Conservation (phyloP, 768 basidiomycete genomes). For the Suillus paluster region DNA sequence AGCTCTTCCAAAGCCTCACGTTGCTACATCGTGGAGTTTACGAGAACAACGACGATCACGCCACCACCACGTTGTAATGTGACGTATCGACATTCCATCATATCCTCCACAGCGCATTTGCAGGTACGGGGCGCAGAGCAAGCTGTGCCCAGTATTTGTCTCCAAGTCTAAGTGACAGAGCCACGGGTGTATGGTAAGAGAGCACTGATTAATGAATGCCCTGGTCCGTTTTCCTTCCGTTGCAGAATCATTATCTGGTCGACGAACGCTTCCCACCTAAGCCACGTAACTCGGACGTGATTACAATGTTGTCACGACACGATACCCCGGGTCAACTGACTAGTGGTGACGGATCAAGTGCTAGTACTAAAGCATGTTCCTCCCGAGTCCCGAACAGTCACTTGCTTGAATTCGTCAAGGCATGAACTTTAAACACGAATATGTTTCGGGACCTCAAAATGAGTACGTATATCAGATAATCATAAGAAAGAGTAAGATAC, state of each 20-base stretch:
- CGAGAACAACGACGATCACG: not conserved
- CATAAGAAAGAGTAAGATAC: not conserved
- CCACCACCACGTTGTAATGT: not conserved
- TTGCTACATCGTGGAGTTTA: not conserved
- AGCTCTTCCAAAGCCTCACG: too few species aligned
- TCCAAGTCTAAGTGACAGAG: not conserved
- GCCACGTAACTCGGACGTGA: not conserved
- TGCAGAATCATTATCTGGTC: not conserved
- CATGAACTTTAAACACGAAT: not conserved
- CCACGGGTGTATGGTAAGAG: not conserved
- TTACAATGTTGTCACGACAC: not conserved
- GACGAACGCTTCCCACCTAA: not conserved
- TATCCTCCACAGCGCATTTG: not conserved
- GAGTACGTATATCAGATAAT: too few species aligned
- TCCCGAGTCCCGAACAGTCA: not conserved
- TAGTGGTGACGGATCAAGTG: not conserved
- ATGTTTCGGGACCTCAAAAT: not conserved
- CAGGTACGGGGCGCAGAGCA: not conserved
- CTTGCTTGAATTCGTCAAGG: not conserved
- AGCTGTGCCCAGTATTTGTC: not conserved
- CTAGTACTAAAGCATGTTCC: too few species aligned
- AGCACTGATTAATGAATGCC: not conserved
- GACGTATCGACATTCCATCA: not conserved
- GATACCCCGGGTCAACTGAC: not conserved
- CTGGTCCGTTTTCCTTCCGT: not conserved